Evolutionary conservation across 2,329 filamentous ascomycete species (phyloP), one percentile per base, ranked within the genome.

Genomic region (Chrysoporthe puriensis): DNA sequence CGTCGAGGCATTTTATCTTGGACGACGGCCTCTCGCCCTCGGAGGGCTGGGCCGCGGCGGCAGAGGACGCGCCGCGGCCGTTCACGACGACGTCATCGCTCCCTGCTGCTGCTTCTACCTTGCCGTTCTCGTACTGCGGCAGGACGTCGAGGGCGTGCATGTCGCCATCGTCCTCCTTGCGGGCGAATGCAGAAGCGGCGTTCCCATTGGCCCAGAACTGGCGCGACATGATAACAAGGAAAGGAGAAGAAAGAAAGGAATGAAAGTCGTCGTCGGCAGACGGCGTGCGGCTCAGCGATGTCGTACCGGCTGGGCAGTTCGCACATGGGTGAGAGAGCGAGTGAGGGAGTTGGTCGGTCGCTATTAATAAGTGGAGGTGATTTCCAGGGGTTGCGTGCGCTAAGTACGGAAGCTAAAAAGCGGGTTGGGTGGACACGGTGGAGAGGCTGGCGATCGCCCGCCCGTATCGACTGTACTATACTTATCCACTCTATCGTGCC

Each of bases 1-100:
- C 79, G 70, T 81, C 79, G 48, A 81, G 77, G 40, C 75, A 78
- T 62, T 71, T 74, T 70, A 81, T 79, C 72, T 80, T 80, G 73
- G 79, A 78, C 13, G 57, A 21, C 5, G 57, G 36, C 36, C 11
- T 42, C 57, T 40, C 9, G n/a, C 44, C 21, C 11, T 60, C 57
- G 57, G 26, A 26, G 26, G n/a, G 18, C 4, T 16, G n/a, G n/a
- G n/a, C 56, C 32, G 57, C 56, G 14, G 57, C n/a, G 13, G 57
- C 57, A 11, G n/a, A 9, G 18, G 57, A 44, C 7, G 36, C 34
- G 57, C 13, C 42, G 40, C 21, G 40, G 42, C 42, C 42, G 50
- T 54, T 32, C 26, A 54, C 14, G 54, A 34, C 54, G 54, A 14
- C 32, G 21, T 40, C 57, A 44, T 61, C 21, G 26, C 48, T 9